A percentile compares a stretch with the other conserved stretches of the same genome.
These are phyloP conservation scores for Acorus gramineus DNA, from an alignment of 106 monocot species.

Conservation along the genomic window DNA sequence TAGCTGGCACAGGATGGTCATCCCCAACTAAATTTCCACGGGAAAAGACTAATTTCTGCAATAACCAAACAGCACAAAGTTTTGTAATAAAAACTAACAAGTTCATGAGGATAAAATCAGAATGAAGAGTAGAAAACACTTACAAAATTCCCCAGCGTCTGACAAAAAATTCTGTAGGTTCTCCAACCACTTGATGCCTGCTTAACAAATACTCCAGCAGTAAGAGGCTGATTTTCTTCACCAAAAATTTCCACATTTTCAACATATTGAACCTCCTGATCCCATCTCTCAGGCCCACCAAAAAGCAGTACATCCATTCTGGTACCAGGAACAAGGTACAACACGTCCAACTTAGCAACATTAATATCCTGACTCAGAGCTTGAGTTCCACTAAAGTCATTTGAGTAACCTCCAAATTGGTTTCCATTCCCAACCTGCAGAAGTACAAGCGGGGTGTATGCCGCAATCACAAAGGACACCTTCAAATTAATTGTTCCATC, in stretches of 20 bases:
- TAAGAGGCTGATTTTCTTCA: slow-evolving; percentile 13
- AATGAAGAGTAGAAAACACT: slow-evolving; percentile 16
- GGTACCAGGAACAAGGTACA: slow-evolving; percentile 87
- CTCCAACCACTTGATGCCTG: slow-evolving; percentile 20
- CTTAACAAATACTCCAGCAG: slow-evolving; percentile 28
- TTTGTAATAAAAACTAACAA: not conserved
- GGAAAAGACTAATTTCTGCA: slow-evolving; percentile 78
- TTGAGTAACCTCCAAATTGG: slow-evolving; percentile 77
- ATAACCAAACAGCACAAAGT: not conserved
- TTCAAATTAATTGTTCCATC: slow-evolving; percentile 40
- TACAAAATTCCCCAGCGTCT: slow-evolving; percentile 58
- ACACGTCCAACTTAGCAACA: slow-evolving; percentile 25
- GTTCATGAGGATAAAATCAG: not conserved
- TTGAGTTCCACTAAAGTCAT: slow-evolving; percentile 36
- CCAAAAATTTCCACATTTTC: slow-evolving; percentile 41
- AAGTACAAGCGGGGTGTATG: slow-evolving; percentile 59
- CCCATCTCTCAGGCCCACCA: slow-evolving; percentile 87
- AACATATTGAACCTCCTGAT: slow-evolving; percentile 54
- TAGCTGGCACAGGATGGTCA: slow-evolving; percentile 50
- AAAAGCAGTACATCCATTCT: slow-evolving; percentile 52
- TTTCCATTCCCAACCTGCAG: slow-evolving; percentile 71
- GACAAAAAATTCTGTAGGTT: slow-evolving; percentile 53
- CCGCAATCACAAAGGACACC: slow-evolving; percentile 40
- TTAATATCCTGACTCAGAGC: slow-evolving; percentile 14
- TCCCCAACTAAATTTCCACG: slow-evolving; percentile 80